Base-by-base conservation (phyloP, 768 basidiomycete genomes). In the Omphalotus guepiniiformis region DNA sequence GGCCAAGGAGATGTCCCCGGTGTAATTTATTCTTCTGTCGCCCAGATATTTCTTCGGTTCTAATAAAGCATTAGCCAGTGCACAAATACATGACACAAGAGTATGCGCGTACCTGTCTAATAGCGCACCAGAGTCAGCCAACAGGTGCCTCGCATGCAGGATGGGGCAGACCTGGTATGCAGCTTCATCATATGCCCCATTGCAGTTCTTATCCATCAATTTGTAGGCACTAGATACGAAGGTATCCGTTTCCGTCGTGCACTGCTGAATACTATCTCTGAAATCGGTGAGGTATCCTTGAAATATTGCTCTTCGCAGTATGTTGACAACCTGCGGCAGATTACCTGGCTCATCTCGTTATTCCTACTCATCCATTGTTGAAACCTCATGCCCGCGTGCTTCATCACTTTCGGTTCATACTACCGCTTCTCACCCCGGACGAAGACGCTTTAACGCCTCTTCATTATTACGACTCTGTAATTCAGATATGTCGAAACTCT, bases 341-440 rank as follows among this genome's bases (percentile, higher is more conserved):
- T 62, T 67, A 67, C 8, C 73, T 85, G 38, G 84, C 87, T 23
- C 87, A 82, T 54, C 61, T 76, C 39, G 75, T 90, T 32, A 85
- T 91, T 51, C 88, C 88, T 23, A 76, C 78, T 29, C 79, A 86
- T 44, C 89, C 88, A 11, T 56, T 67, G 15, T 63, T 85, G 56
- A 83, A 83, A 53, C 86, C 88, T 2, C 82, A 87, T 60, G 73
- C 74, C 3, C 82, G 87, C 53, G 83, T 90, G 83, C 70, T 85
- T 39, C 81, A 87, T 61, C 87, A 90, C 60, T 86, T 89, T 58
- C 82, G 88, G 35, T 88, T 85, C 65, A 75, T 91, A 28, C 64
- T 77, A 3, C 86, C 86, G 0, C 71, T 91, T 48, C 80, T 71
- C 47, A 71, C 63, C 34, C 68, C 59, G 48, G 80, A 85, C 50